Conservation (phyloP, 2,329 filamentous ascomycete genomes). For the Lachnellula cervina region DNA sequence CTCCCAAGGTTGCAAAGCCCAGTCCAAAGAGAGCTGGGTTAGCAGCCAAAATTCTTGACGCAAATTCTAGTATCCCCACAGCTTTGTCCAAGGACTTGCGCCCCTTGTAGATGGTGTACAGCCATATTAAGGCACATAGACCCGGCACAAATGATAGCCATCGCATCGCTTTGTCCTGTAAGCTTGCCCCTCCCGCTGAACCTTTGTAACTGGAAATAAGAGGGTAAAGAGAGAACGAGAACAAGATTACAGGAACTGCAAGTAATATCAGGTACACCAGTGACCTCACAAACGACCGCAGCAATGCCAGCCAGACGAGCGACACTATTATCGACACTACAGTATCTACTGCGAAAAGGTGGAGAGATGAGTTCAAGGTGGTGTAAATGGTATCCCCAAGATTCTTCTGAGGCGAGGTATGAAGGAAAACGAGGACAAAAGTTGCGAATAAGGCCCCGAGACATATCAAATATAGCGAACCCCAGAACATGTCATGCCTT, state of each 20-base stretch:
- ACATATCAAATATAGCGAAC: conserved; percentile 80
- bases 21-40: conserved; percentile 78
- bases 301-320: conserved; percentile 80
- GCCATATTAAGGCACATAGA: conserved; percentile 69
- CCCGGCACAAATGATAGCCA: conserved; percentile 78
- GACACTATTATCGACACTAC: conserved; percentile 85
- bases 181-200: conserved; percentile 62
- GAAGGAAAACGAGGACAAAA: conserved; percentile 83
- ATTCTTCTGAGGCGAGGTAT: conserved; percentile 69
- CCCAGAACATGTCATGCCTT: conserved; percentile 85
- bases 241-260: conserved; percentile 77
- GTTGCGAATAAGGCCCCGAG: conserved; percentile 81
- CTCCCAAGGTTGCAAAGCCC: conserved; percentile 71
- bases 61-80: conserved; percentile 86
- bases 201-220: conserved; percentile 87
- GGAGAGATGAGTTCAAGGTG: conserved; percentile 78
- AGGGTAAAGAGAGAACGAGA: conserved; percentile 87
- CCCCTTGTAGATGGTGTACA: conserved; percentile 76
- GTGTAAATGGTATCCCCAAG: conserved; percentile 94
- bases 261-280: conserved; percentile 76
- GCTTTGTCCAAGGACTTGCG: conserved; percentile 77
- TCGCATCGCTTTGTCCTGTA: conserved; percentile 88
- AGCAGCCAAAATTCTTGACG: conserved; percentile 77
- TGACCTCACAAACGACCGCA: conserved; percentile 83
- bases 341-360: conserved; percentile 86